phyloP scores from a whole-genome alignment of 2,329 filamentous ascomycete species.

The Microcyclosporella mali region DNA sequence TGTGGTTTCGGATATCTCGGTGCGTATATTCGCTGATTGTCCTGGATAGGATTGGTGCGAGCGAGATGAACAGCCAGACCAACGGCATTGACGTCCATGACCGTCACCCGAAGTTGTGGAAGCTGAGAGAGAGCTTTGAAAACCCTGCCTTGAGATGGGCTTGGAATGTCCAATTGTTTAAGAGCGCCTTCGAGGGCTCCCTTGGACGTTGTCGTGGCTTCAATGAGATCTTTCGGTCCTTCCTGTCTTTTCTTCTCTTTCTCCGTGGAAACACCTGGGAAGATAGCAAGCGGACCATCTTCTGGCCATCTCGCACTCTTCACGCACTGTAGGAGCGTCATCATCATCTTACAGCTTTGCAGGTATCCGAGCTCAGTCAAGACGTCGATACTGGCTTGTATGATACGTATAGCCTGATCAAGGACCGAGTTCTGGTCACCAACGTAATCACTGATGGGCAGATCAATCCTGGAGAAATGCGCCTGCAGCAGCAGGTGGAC shows the following conservation, averaged over 20 bases:
- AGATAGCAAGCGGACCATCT: slow-evolving; percentile 69
- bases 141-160: slow-evolving; percentile 43
- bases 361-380: slow-evolving; percentile 82
- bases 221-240: slow-evolving; percentile 33
- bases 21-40: slow-evolving; percentile 73
- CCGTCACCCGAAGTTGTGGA: slow-evolving; percentile 60
- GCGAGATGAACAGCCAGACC: slow-evolving; percentile 59
- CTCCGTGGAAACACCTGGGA: slow-evolving; percentile 60
- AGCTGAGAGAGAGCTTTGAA: slow-evolving; percentile 58
- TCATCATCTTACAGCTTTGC: slow-evolving; percentile 72
- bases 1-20: slow-evolving; percentile 91
- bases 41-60: slow-evolving; percentile 60
- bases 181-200: slow-evolving; percentile 34
- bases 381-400: slow-evolving; percentile 91
- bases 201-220: slow-evolving; percentile 33
- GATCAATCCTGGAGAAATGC: slow-evolving; percentile 84
- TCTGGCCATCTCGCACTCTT: slow-evolving; percentile 89
- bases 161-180: slow-evolving; percentile 48
- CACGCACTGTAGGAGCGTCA: slow-evolving; percentile 80
- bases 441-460: slow-evolving; percentile 95
- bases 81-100: slow-evolving; percentile 56
- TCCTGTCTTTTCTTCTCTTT: slow-evolving; percentile 37
- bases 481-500: slow-evolving; percentile 89
- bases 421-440: slow-evolving; percentile 84
- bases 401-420: slow-evolving; percentile 93